Conservation (phyloP, 768 basidiomycete species). For the Dictyophora rubrovolvata region DNA sequence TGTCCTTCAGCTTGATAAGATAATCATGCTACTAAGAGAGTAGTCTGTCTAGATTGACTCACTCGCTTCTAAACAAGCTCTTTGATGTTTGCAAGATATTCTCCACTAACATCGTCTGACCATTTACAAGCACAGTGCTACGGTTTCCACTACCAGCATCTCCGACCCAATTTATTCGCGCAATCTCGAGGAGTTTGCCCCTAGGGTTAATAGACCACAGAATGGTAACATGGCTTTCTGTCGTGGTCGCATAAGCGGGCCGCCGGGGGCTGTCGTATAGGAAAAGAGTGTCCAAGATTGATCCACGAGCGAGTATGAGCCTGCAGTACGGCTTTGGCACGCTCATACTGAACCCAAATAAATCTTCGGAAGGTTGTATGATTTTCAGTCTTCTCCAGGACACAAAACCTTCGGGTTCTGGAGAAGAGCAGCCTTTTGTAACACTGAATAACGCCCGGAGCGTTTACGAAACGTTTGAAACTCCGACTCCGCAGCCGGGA, state of each 20-base stretch:
- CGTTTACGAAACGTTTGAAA: background rate
- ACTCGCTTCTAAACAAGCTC: conserved; percentile 9
- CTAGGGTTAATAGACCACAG: conserved; percentile 4
- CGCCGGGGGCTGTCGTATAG: background rate
- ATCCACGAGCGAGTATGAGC: background rate
- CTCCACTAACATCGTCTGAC: conserved; percentile 6
- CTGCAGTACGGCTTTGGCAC: background rate
- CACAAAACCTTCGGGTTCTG: background rate
- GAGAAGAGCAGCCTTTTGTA: background rate
- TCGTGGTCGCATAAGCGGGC: conserved; percentile 8
- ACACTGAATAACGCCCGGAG: background rate
- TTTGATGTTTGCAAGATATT: conserved; percentile 5
- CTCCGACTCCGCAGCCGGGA: background rate
- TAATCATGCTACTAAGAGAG: background rate
- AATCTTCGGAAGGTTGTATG: background rate
- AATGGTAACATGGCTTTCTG: conserved; percentile 2
- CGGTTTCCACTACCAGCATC: background rate
- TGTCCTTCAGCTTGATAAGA: background rate
- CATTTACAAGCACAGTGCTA: conserved; percentile 2
- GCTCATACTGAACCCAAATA: background rate
- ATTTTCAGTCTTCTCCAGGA: background rate
- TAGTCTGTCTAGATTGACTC: background rate
- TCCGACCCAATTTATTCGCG: conserved; percentile 3
- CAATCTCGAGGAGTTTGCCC: conserved; percentile 5
- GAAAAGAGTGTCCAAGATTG: conserved; percentile 7